Percentiles rank a stretch among this genome's conserved stretches.
phyloP scores from a whole-genome alignment of 495 filamentous ascomycete genomes.

The Daldinia grandis region DNA sequence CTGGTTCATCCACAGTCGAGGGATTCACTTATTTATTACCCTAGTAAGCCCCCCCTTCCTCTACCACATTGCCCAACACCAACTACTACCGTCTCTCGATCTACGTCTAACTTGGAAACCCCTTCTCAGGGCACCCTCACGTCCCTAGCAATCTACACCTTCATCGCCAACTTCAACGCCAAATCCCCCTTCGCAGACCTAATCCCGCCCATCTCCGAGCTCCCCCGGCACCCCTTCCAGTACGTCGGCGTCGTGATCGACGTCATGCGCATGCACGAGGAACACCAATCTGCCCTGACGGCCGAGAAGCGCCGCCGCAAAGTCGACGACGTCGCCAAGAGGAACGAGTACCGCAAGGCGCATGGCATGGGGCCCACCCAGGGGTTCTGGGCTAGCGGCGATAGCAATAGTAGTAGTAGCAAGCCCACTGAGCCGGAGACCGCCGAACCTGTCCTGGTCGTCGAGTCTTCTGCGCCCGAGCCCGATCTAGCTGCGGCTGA shows the following conservation, averaged over 20 bases:
- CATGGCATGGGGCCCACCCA: conserved; percentile 75
- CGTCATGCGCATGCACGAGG: conserved; percentile 74
- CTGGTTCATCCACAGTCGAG: conserved; percentile 75
- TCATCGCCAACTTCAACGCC: conserved; percentile 72
- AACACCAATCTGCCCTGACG: conserved; percentile 67
- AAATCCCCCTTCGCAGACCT: conserved; percentile 77
- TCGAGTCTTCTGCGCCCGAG: conserved; percentile 20
- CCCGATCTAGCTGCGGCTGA: conserved; percentile 13
- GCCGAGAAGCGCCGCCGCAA: conserved; percentile 70
- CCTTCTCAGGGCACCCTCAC: conserved; percentile 68
- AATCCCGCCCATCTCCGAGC: conserved; percentile 67
- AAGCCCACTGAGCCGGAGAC: conserved; percentile 6
- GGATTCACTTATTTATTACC: conserved; percentile 80
- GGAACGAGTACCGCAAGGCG: conserved; percentile 78
- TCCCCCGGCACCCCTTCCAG: conserved; percentile 69
- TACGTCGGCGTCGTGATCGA: conserved; percentile 65
- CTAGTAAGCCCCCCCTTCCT: conserved; percentile 63
- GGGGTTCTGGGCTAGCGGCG: conserved; percentile 35
- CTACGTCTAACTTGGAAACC: not conserved
- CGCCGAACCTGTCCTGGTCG: conserved; percentile 11
- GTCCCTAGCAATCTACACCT: conserved; percentile 71
- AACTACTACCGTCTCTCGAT: too few relatives aligned
- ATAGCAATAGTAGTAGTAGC: not conserved
- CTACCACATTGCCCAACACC: not conserved
- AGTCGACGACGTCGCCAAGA: conserved; percentile 81